Percentiles rank a stretch among this genome's conserved stretches.
Conservation (phyloP, 192 early-diverging fungal species). For the Pecoramyces ruminantium region DNA sequence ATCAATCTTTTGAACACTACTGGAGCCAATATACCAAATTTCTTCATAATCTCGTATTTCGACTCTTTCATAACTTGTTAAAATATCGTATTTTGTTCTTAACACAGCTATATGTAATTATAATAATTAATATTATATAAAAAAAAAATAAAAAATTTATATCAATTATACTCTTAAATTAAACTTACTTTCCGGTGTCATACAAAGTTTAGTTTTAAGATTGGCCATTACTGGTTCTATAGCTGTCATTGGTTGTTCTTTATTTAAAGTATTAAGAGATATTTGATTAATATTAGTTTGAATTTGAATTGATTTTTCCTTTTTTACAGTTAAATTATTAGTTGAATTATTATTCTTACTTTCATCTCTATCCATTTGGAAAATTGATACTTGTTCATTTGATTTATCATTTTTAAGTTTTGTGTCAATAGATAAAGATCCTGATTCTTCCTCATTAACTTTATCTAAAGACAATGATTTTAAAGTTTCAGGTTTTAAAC, state of each 20-base stretch:
- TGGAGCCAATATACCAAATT: constrained; percentile 77
- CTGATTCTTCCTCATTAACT: not conserved
- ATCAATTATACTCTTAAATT: too few relatives aligned
- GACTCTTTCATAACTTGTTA: constrained; percentile 69
- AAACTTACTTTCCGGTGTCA: not conserved
- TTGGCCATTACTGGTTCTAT: not conserved
- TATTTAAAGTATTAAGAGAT: not conserved
- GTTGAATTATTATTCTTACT: not conserved
- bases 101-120: too few relatives aligned
- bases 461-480: not conserved
- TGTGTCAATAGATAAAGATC: not conserved
- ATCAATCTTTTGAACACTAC: constrained; percentile 32
- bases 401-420: not conserved
- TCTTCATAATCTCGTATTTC: constrained; percentile 70
- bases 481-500: not conserved
- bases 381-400: not conserved
- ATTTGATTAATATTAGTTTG: too few relatives aligned
- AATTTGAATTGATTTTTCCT: too few relatives aligned
- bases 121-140: too few relatives aligned
- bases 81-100: not conserved
- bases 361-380: not conserved
- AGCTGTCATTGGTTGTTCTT: not conserved
- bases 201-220: not conserved
- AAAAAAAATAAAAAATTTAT: too few relatives aligned
- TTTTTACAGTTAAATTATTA: not conserved